Evolutionary conservation across 306 rosid genomes (phyloP), one percentile per base, ranked within the genome.

Genomic region (Quercus alba): DNA sequence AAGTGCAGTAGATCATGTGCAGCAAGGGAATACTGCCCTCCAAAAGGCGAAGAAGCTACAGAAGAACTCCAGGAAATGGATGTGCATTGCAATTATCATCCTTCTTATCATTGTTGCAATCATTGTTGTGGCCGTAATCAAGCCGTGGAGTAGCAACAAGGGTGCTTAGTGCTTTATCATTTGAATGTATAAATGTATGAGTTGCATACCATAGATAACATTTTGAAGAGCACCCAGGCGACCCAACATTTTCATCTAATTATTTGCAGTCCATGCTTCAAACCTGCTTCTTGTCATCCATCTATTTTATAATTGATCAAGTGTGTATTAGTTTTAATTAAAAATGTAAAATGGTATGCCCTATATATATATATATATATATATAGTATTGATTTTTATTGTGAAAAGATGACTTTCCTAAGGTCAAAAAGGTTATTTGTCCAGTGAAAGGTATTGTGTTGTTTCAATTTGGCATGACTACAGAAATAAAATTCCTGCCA

Each of bases 1-100:
- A 30, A 89, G 89, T 82, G 98, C 99, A 13, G 99, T 93, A 35
- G 99, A 95, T 79, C 99, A 95, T 54, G 97, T 95, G 76, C 95
- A 93, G 57, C 95, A 90, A 63, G 97, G 99, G 18, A 95, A 91
- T 54, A 90, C 75, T 15, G 90, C 93, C 57, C 96, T 95, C 71
- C 84, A 73, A 49, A 91, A 82, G 80, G 99, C 98, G 19, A 95
- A 95, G 89, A 87, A 80, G 12, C 85, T 86, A n/a, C 99, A 95
- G 85, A 89, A 68, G 88, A 91, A 76, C 85, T 87, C 97, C 2
- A 90, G 99, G 80, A 93, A 95, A 83, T 91, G 98, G 98, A 93
- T 87, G 99, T 93, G 97, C 87, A 68, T 95, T 55, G 99, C 97
- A 20, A 91, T 95, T 62, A 78, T 95, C 46, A 90, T 94, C 71